Percentiles rank a stretch among this genome's conserved stretches.
Conservation (phyloP, 2,329 filamentous ascomycete genomes). For the Botrytis porri region DNA sequence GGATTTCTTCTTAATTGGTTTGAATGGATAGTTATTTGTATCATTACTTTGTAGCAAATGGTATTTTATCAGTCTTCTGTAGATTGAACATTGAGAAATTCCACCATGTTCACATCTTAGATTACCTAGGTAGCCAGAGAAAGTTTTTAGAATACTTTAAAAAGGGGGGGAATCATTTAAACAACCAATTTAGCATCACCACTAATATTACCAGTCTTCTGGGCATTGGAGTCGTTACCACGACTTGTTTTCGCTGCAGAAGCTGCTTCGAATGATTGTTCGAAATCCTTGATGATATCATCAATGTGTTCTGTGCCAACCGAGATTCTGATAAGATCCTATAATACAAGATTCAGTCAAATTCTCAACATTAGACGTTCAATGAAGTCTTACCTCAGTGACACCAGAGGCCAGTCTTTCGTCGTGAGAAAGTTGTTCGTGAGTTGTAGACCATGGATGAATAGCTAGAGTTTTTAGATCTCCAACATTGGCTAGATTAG, state of each 20-base stretch:
- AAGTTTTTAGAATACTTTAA: neutral
- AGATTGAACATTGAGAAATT: neutral
- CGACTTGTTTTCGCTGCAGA: conserved; percentile 42
- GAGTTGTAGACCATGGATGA: conserved; percentile 92
- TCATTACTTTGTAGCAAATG: neutral
- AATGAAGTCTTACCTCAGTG: conserved; percentile 56
- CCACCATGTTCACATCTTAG: neutral
- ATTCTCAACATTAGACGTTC: neutral
- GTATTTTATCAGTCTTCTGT: neutral
- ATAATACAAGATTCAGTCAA: conserved; percentile 22
- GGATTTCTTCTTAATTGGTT: too few species aligned
- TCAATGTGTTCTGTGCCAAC: conserved; percentile 96
- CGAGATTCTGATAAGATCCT: conserved; percentile 91
- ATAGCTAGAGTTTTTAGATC: conserved; percentile 94
- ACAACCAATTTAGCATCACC: conserved; percentile 34
- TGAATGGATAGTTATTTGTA: neutral
- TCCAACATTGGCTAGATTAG: conserved; percentile 93
- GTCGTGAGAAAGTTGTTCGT: conserved; percentile 82
- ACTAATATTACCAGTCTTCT: conserved; percentile 25
- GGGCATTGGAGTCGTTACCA: conserved; percentile 29
- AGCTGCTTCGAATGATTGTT: conserved; percentile 76
- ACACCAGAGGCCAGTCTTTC: conserved; percentile 80
- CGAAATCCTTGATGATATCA: conserved; percentile 94
- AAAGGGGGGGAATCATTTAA: conserved; percentile 21
- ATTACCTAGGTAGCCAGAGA: neutral